Percentiles rank a stretch among this genome's conserved stretches.
Conservation (phyloP, 805 yeast species). For the Wickerhamiella allomyrinae region DNA sequence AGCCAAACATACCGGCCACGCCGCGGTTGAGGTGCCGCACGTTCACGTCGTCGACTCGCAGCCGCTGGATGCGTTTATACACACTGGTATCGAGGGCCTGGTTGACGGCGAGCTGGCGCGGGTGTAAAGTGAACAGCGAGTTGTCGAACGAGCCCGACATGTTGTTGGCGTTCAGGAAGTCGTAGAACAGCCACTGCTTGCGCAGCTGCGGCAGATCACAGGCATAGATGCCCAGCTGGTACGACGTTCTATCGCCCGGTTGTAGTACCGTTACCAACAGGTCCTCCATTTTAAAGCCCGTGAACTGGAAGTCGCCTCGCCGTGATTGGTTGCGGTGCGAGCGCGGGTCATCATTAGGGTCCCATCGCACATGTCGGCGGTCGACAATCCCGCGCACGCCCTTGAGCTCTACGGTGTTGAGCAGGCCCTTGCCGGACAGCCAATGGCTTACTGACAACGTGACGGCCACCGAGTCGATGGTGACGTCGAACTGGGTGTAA, state of each 20-base stretch:
- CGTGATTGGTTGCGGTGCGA: slow-evolving; percentile 53
- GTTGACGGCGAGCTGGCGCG: slow-evolving; percentile 35
- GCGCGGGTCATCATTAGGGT: slow-evolving; percentile 66
- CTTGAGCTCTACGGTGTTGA: slow-evolving; percentile 62
- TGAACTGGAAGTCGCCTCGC: slow-evolving; percentile 91
- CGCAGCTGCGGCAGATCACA: slow-evolving; percentile 69
- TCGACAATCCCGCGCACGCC: slow-evolving; percentile 91
- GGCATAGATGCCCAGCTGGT: slow-evolving; percentile 74
- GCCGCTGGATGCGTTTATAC: slow-evolving; percentile 37
- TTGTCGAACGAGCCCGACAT: slow-evolving; percentile 88
- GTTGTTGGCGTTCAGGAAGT: slow-evolving; percentile 66
- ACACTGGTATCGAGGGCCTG: slow-evolving; percentile 34
- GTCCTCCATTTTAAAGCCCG: slow-evolving; percentile 69
- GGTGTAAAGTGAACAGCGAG: slow-evolving; percentile 82
- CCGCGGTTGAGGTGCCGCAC: slow-evolving; percentile 87
- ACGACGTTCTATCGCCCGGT: slow-evolving; percentile 63
- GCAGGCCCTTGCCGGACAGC: slow-evolving; percentile 78
- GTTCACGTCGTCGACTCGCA: slow-evolving; percentile 71
- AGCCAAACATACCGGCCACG: slow-evolving; percentile 81
- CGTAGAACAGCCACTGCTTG: slow-evolving; percentile 88
- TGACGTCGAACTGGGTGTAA: slow-evolving; percentile 87
- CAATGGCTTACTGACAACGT: slow-evolving; percentile 73
- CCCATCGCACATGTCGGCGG: slow-evolving; percentile 76
- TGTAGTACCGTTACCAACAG: slow-evolving; percentile 68
- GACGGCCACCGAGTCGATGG: slow-evolving; percentile 71